These are phyloP conservation scores for Nemania diffusa DNA, from an alignment of 2,329 filamentous ascomycete genomes.

Conservation along the genomic window DNA sequence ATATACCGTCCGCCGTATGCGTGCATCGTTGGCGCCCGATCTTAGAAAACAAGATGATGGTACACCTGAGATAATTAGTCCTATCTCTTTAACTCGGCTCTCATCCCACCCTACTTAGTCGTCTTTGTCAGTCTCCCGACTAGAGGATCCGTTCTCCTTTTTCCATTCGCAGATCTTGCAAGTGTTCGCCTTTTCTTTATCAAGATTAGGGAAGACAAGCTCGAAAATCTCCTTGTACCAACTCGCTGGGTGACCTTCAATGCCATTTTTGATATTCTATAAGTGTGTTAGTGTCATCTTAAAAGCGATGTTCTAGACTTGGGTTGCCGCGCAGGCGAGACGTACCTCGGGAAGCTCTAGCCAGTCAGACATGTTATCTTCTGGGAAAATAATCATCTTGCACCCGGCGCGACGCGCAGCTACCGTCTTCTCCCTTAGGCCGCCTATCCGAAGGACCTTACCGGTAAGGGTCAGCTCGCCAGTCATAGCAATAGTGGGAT, in stretches of 20 bases:
- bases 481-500: conserved; percentile 95
- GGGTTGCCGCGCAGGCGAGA: conserved; percentile 10
- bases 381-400: conserved; percentile 92
- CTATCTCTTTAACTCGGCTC: conserved; percentile 33
- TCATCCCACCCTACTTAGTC: conserved; percentile 35
- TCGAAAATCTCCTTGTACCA: conserved; percentile 97
- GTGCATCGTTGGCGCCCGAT: conserved; percentile 15
- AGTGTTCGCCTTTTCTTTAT: conserved; percentile 76
- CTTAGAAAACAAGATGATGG: conserved; percentile 20
- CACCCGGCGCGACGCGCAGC: conserved; percentile 92
- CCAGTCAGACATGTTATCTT: conserved; percentile 97
- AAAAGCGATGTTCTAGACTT: conserved; percentile 26
- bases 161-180: conserved; percentile 73
- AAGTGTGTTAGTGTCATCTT: conserved; percentile 19
- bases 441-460: conserved; percentile 94
- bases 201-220: conserved; percentile 85
- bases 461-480: conserved; percentile 96
- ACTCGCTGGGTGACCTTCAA: conserved; percentile 87
- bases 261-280: conserved; percentile 97
- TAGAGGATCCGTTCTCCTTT: conserved; percentile 57
- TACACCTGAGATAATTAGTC: conserved; percentile 30
- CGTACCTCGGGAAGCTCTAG: conserved; percentile 93
- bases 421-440: conserved; percentile 95
- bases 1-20: conserved; percentile 27
- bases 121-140: conserved; percentile 52